phyloP scores from a whole-genome alignment of 2,329 filamentous ascomycete genomes.

The Trichoderma sp. region DNA sequence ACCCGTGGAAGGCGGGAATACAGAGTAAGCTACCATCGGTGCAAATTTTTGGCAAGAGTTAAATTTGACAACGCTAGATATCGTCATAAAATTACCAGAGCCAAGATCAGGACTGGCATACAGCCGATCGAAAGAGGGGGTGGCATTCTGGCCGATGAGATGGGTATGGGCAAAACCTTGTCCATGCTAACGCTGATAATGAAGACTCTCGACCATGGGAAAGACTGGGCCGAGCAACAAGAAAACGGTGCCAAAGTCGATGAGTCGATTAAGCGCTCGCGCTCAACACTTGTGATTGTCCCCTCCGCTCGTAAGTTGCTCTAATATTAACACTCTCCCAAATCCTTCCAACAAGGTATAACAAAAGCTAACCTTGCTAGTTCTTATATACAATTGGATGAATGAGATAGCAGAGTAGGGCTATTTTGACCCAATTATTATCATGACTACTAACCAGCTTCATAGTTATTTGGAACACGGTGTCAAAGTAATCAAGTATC shows the following conservation, averaged over 20 bases:
- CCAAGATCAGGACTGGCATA: constrained; percentile 30
- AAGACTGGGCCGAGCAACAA: constrained; percentile 34
- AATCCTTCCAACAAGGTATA: background rate
- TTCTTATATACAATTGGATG: constrained; percentile 42
- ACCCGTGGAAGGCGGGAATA: constrained; percentile 25
- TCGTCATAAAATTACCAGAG: constrained; percentile 39
- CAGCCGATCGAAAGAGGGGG: constrained; percentile 36
- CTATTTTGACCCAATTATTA: background rate
- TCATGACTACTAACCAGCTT: background rate
- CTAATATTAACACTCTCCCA: background rate
- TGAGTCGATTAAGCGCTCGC: constrained; percentile 26
- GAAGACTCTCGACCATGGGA: constrained; percentile 38
- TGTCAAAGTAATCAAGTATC: constrained; percentile 37
- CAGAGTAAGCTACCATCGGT: constrained; percentile 24
- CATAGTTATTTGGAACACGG: constrained; percentile 34
- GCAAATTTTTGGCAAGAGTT: background rate
- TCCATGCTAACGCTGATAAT: constrained; percentile 50
- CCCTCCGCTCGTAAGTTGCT: constrained; percentile 40
- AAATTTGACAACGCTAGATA: constrained; percentile 27
- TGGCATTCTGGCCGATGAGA: constrained; percentile 59
- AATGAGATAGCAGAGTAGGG: constrained; percentile 39
- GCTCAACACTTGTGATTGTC: constrained; percentile 45
- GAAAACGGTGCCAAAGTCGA: constrained; percentile 22
- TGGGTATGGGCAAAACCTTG: constrained; percentile 60
- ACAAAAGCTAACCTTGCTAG: constrained; percentile 27